Conservation (phyloP, 257 asterid genomes). For the Cordia subcordata region DNA sequence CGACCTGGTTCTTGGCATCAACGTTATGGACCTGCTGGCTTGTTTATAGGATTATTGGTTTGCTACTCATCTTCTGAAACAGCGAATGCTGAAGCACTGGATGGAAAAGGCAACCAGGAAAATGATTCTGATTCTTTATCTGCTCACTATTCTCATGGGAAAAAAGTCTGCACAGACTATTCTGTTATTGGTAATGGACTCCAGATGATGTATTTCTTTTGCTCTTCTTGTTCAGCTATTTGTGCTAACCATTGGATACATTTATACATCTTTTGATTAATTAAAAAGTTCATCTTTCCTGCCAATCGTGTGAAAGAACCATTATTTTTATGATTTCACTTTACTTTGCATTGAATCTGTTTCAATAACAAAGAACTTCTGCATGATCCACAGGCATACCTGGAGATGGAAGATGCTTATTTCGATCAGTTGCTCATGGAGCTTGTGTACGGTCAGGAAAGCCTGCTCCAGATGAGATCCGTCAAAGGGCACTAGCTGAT, state of each 20-base stretch:
- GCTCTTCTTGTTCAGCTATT: background rate
- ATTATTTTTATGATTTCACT: background rate
- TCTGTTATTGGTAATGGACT: constrained; percentile 60
- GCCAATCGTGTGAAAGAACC: too few species aligned
- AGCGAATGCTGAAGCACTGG: constrained; percentile 56
- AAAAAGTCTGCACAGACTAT: constrained; percentile 62
- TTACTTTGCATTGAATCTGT: constrained; percentile 1
- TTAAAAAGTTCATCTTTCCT: too few species aligned
- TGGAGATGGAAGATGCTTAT: constrained; percentile 98
- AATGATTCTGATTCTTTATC: constrained; percentile 21
- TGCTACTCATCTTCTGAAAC: constrained; percentile 57
- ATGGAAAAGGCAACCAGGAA: constrained; percentile 32
- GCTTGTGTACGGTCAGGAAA: constrained; percentile 82
- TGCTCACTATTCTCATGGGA: constrained; percentile 43
- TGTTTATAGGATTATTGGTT: constrained; percentile 49
- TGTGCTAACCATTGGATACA: background rate
- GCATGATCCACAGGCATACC: constrained; percentile 66
- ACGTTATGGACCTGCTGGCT: constrained; percentile 34
- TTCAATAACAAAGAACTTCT: constrained; percentile 18
- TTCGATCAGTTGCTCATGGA: constrained; percentile 92
- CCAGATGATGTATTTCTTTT: constrained; percentile 4
- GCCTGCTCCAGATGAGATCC: constrained; percentile 62
- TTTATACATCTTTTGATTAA: too few species aligned
- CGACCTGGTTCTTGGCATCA: constrained; percentile 42
- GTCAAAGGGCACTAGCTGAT: constrained; percentile 79